These are phyloP conservation scores for Cnidoscolus chayamansa DNA, from an alignment of 441 rosid species.

Conservation along the genomic window DNA sequence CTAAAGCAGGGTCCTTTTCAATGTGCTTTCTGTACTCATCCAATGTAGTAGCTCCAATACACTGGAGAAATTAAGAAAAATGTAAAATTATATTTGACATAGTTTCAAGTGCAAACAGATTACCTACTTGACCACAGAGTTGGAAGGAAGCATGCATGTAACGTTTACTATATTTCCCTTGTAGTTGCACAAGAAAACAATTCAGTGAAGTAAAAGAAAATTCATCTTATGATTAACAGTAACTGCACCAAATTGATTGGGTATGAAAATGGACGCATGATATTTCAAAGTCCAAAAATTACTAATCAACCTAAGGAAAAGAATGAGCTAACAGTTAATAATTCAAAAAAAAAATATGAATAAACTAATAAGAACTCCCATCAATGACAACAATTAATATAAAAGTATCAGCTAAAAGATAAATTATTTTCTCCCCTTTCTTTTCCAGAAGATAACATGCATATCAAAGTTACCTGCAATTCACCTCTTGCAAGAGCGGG, in stretches of 20 bases:
- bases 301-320: neutral
- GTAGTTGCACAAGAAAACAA: conserved; percentile 1
- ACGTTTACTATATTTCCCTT: no score
- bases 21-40: conserved; percentile 59
- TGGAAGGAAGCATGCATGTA: neutral
- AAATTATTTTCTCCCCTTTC: no score
- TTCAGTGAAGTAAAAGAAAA: neutral
- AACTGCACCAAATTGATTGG: neutral
- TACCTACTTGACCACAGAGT: neutral
- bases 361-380: no score
- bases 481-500: conserved; percentile 64
- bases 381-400: no score
- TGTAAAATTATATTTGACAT: no score
- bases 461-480: conserved; percentile 33
- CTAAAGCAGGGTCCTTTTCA: conserved; percentile 57
- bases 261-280: neutral
- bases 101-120: neutral
- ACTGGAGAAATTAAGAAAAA: conserved; percentile 31
- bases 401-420: neutral
- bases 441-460: neutral
- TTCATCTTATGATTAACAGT: neutral
- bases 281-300: neutral
- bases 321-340: neutral
- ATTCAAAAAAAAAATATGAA: neutral
- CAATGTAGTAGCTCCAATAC: conserved; percentile 62